Conservation (phyloP, 2,329 filamentous ascomycete genomes). For the Alternaria brassicicola region DNA sequence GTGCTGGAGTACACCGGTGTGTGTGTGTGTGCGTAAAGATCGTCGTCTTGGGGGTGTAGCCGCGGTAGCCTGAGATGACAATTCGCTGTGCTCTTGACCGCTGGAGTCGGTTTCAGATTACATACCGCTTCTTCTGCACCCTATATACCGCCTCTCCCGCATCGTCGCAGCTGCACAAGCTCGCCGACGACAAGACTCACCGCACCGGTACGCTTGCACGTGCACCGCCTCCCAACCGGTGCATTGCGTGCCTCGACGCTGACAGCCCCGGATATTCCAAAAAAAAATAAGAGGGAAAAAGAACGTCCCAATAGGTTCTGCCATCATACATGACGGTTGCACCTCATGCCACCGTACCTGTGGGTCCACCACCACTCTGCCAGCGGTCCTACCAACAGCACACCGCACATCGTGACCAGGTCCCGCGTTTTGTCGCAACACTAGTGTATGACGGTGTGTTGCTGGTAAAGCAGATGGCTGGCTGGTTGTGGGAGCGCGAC, state of each 20-base stretch:
- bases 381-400: constrained; percentile 4
- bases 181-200: constrained; percentile 4
- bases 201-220: constrained; percentile 2
- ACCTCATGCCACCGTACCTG: background rate
- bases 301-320: background rate
- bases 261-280: constrained; percentile 1
- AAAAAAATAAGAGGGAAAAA: background rate
- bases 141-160: constrained; percentile 8
- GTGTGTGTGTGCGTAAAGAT: background rate
- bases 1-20: background rate
- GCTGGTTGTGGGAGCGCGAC: constrained; percentile 1
- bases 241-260: constrained; percentile 3
- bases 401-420: constrained; percentile 2
- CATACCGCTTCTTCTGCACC: constrained; percentile 7
- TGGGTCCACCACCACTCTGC: background rate
- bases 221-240: background rate
- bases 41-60: background rate
- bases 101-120: constrained; percentile 1
- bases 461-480: background rate
- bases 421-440: background rate
- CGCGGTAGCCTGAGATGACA: background rate
- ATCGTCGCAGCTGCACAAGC: background rate
- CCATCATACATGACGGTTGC: constrained; percentile 1
- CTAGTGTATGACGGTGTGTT: background rate
- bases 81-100: background rate